A percentile compares a stretch with the other conserved stretches of the same genome.
phyloP scores from a whole-genome alignment of 768 basidiomycete species.

The Serendipita sp. region DNA sequence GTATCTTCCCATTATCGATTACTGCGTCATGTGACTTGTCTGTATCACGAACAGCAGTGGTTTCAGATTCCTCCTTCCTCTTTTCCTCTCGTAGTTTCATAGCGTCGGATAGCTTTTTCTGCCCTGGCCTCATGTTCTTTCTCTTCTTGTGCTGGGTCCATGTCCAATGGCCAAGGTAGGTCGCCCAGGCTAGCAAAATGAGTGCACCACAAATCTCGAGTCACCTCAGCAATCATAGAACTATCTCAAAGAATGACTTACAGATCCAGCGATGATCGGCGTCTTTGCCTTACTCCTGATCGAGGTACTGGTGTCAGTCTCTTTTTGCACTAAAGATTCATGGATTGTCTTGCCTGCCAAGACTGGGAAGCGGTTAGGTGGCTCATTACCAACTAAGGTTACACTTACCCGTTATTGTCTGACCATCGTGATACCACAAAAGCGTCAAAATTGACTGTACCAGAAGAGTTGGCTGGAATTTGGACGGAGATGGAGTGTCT shows the following conservation, averaged over 20 bases:
- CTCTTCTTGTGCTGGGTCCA: not conserved
- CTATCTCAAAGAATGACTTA: not conserved
- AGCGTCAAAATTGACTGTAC: not conserved
- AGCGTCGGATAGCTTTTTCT: not conserved
- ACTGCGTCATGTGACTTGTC: too few relatives aligned
- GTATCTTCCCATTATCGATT: too few relatives aligned
- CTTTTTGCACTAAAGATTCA: not conserved
- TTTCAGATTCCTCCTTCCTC: not conserved
- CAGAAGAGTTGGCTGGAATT: not conserved
- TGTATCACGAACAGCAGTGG: too few relatives aligned
- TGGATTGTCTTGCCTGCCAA: not conserved
- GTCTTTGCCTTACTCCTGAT: not conserved
- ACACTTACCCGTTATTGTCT: slow-evolving; percentile 1
- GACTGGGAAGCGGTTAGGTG: not conserved
- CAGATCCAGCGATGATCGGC: not conserved
- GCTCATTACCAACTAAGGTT: not conserved
- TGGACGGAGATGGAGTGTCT: not conserved
- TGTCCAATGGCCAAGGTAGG: not conserved
- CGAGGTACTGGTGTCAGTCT: not conserved
- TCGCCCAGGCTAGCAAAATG: not conserved
- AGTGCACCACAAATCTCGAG: slow-evolving; percentile 3
- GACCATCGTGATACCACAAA: not conserved
- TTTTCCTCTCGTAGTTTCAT: not conserved
- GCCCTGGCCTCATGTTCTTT: not conserved
- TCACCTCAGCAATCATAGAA: not conserved